A percentile compares a stretch with the other conserved stretches of the same genome.
These are phyloP conservation scores for Sporothrix mexicana DNA, from an alignment of 2,329 filamentous ascomycete species.

Conservation along the genomic window DNA sequence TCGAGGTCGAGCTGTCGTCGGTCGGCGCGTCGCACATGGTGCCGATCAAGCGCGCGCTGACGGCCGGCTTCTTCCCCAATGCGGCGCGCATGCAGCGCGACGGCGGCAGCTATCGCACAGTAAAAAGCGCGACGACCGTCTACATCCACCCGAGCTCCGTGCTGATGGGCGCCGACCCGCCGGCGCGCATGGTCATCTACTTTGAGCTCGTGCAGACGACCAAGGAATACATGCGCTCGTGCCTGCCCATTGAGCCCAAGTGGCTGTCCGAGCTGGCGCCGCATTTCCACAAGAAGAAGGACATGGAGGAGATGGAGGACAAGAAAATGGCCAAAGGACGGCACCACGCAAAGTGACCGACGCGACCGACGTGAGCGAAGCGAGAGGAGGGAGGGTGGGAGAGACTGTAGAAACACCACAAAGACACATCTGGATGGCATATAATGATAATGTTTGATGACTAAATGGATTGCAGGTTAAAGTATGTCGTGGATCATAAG, in stretches of 20 bases:
- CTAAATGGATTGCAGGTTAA: no score
- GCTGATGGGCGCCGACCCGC: slow-evolving; percentile 77
- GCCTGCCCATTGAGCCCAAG: slow-evolving; percentile 80
- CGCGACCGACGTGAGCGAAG: background rate
- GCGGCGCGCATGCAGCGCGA: slow-evolving; percentile 81
- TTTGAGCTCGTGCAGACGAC: slow-evolving; percentile 81
- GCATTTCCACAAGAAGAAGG: slow-evolving; percentile 92
- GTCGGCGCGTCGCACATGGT: slow-evolving; percentile 73
- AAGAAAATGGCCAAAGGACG: slow-evolving; percentile 61
- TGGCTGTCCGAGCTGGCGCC: slow-evolving; percentile 92
- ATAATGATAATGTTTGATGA: slow-evolving; percentile 4
- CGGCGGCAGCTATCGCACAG: slow-evolving; percentile 86
- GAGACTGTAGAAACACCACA: no score
- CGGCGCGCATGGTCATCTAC: slow-evolving; percentile 82
- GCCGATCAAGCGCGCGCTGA: slow-evolving; percentile 86
- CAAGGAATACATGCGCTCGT: slow-evolving; percentile 91
- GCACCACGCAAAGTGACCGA: slow-evolving; percentile 12
- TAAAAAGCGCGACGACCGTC: slow-evolving; percentile 88
- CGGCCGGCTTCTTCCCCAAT: slow-evolving; percentile 93
- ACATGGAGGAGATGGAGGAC: slow-evolving; percentile 81
- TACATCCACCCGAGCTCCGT: slow-evolving; percentile 91
- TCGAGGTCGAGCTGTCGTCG: slow-evolving; percentile 77
- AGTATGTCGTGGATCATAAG: background rate
- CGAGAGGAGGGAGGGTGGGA: no score
- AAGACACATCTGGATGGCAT: background rate